Evolutionary conservation across 257 asterid species (phyloP), one percentile per base, ranked within the genome.

Genomic region (Solanum neorickii): DNA sequence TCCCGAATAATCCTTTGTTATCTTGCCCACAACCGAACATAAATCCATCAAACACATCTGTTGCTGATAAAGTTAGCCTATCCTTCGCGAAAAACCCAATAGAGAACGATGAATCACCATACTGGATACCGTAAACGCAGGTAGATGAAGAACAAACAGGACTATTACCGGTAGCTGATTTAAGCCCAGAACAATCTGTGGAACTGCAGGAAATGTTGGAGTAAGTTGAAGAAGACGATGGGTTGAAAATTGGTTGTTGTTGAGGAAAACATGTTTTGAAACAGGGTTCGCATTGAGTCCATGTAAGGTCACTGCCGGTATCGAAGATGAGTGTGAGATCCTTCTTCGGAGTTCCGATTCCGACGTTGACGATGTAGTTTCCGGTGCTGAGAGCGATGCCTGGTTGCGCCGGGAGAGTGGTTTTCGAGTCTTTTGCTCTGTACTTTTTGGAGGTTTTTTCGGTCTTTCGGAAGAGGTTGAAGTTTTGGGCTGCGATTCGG

Each of bases 211-310:
- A 88, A 37, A 93, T 60, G 80, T 96, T 95, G 41, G 91, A 86
- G 78, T 93, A 96, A 1, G 98, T 86, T 14, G 88, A 74, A 3
- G 98, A 95, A 33, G 77, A 7, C 5, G 89, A 70, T 10, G 98
- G 97, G 88, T 94, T 85, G 86, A 93, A 95, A 3, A 93, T 94
- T 7, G 95, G 93, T 6, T 94, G 94, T 29, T 90, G 89, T 49
- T 96, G 99, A 20, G 82, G 4, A 87, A 94, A 94, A 88, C 99
- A 96, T 3, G 86, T 77, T 9, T 78, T 52, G 0, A 16, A 89
- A 42, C 99, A 96, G 0, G 98, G 99, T 23, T 91, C 69, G 56
- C 99, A 96, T 14, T 95, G 99, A 2, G 98, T 95, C 99, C 99
- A 96, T 7, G 99, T 93, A 1, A 96, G 86, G 88, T 93, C 97